Percentiles rank a stretch among this genome's conserved stretches.
Conservation (phyloP, 2,329 filamentous ascomycete species). For the Teratosphaeria epicoccoides region DNA sequence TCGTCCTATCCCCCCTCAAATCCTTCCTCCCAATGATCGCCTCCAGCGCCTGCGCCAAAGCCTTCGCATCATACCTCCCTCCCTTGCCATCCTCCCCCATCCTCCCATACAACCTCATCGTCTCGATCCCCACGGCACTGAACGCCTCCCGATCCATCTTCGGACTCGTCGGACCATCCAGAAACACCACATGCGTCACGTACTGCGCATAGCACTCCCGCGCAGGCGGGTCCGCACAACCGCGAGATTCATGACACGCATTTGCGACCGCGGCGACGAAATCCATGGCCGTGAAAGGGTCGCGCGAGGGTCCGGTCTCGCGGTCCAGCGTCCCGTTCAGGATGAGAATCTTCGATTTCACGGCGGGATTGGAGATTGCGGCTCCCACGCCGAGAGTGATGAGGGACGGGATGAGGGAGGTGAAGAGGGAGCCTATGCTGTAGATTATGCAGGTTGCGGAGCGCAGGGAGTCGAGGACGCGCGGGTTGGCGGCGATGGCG, state of each 20-base stretch:
- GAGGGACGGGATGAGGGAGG: constrained; percentile 72
- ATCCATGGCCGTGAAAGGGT: constrained; percentile 62
- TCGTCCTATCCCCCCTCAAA: constrained; percentile 38
- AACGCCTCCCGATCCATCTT: constrained; percentile 57
- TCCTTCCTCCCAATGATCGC: constrained; percentile 62
- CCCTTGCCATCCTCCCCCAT: constrained; percentile 45
- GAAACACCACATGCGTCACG: constrained; percentile 73
- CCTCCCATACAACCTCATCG: constrained; percentile 65
- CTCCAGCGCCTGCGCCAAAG: constrained; percentile 63
- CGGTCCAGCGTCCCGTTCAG: constrained; percentile 76
- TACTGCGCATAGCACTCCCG: constrained; percentile 51
- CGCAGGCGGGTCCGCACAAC: constrained; percentile 22
- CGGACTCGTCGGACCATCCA: constrained; percentile 62
- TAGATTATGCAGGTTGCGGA: constrained; percentile 65
- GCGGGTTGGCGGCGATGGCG: constrained; percentile 68
- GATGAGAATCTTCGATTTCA: constrained; percentile 66
- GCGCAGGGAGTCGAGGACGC: constrained; percentile 59
- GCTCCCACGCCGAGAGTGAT: constrained; percentile 67
- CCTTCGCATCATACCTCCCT: constrained; percentile 65
- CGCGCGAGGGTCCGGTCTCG: constrained; percentile 62
- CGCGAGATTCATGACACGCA: constrained; percentile 58
- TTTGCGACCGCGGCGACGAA: constrained; percentile 72
- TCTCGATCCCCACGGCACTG: constrained; percentile 59
- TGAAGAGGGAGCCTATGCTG: constrained; percentile 89
- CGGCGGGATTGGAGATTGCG: constrained; percentile 40